Evolutionary conservation across 345 rosid genomes (phyloP), one percentile per base, ranked within the genome.

Genomic region (Cochlearia excelsa): DNA sequence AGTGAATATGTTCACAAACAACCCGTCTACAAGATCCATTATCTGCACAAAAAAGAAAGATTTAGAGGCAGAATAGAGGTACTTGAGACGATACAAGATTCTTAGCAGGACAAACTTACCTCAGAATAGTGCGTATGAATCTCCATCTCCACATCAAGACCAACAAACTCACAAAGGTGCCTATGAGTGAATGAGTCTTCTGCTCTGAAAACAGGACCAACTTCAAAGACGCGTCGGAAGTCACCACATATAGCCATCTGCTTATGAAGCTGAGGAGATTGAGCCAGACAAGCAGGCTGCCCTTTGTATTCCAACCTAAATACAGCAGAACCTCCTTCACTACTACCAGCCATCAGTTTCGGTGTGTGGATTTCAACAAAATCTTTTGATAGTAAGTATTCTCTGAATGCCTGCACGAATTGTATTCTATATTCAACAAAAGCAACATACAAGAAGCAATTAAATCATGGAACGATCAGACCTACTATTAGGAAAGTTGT

Each of bases 241-340:
- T 77, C 87, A 55, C 39, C 7, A 5, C 39, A 35, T 2, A 35
- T 35, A 6, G 85, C 63, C 84, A 86, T 86, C 56, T 89, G 89
- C 72, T 84, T 89, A 61, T 86, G 94, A 63, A 84, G 84, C 51
- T 89, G 96, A 68, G 97, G 91, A 26, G 89, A 86, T 72, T 89
- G 97, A 6, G 95, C 91, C 57, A 86, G 65, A 71, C 91, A 86
- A 2, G 95, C 97, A 26, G 77, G 65, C 50, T 71, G 82, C 26
- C 95, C 92, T 54, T 84, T 81, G 82, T 84, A 89, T 53, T 89
- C 94, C 23, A 16, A 16, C 23, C 23, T 16, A 16, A 16, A 16
- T 16, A 16, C 23, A 16, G 23, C 23, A 16, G 23, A 73, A 52
- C 92, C 95, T 26, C 92, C 97, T 78, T 89, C 96, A 71, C 94